A percentile compares a stretch with the other conserved stretches of the same genome.
Evolutionary conservation across 768 basidiomycete species (phyloP).

Genomic region (Kwoniella sp.): DNA sequence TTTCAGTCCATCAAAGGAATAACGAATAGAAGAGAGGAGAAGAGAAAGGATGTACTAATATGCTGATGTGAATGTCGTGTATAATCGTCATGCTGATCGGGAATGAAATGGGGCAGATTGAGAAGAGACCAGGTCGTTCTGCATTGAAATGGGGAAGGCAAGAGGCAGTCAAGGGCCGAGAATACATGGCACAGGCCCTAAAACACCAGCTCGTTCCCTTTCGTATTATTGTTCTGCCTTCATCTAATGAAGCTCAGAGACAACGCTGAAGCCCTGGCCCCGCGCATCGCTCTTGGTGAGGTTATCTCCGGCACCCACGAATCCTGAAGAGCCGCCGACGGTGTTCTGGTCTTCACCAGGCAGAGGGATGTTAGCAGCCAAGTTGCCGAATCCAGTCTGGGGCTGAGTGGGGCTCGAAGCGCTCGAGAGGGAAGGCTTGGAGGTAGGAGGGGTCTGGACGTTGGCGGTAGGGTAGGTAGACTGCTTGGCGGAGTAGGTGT

Average conservation of each 20-base stretch:
- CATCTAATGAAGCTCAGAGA: slow-evolving; percentile 13
- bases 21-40: not conserved
- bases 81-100: too few species aligned
- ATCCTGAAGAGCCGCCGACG: not conserved
- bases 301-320: not conserved
- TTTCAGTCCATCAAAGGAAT: not conserved
- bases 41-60: too few species aligned
- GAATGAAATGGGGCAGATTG: too few species aligned
- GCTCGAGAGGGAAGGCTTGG: slow-evolving; percentile 17
- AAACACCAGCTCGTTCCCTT: too few species aligned
- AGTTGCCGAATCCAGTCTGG: slow-evolving; percentile 8
- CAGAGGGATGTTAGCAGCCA: slow-evolving; percentile 14
- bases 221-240: not conserved
- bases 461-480: not conserved
- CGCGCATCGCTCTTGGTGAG: slow-evolving; percentile 16
- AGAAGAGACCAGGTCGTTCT: too few species aligned
- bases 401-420: slow-evolving; percentile 9
- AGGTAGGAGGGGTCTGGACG: slow-evolving; percentile 18
- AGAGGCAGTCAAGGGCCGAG: too few species aligned
- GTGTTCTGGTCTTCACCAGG: slow-evolving; percentile 5
- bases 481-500: not conserved
- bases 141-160: too few species aligned
- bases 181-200: too few species aligned
- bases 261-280: slow-evolving; percentile 19
- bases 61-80: too few species aligned